Base-by-base conservation (phyloP, 2,329 filamentous ascomycete species). In the Botrytis tulipae region DNA sequence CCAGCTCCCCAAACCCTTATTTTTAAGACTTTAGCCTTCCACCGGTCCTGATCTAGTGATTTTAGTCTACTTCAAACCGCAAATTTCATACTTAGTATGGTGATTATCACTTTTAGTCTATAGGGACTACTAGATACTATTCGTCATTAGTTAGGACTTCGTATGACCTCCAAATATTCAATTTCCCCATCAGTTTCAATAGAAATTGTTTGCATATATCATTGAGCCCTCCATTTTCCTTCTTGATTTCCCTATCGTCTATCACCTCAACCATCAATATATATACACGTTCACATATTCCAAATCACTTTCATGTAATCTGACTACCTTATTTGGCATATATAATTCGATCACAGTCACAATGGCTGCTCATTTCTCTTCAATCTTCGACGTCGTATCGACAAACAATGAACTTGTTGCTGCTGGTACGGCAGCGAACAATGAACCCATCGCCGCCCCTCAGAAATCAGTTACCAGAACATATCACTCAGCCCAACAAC, bases 401-500 rank as follows among this genome's bases (percentile, higher is more conserved):
- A 29, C 61, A 20, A 42, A 42, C 37, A n/a, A 37, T 46, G 71
- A 73, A 65, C 35, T 73, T 32, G 70, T 77, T 63, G 76, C 76
- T 67, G 75, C 79, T 42, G 79, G 78, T 29, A 70, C 44, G 14
- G 32, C 62, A 48, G 44, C 62, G 1, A 35, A 66, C 29, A 32
- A 40, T 57, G 71, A 73, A 69, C 40, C 75, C 16, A 71, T 77
- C 59, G 76, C 76, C 66, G 75, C 79, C 35, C 80, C 80, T 32
- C 72, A 78, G 44, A 81, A 75, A 74, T 78, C 77, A n/a, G 66
- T 80, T 20, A 73, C 79, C 20, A 72, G 76, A 74, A 76, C 75
- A 3, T 80, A 81, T 48, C 80, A 81, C 68, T 79, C 80, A 29
- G 77, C 79, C 29, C 79, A 77, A 22, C 75, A 75, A 42, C 73